These are phyloP conservation scores for Ocimum tenuiflorum DNA, from an alignment of 257 asterid genomes.

Conservation along the genomic window DNA sequence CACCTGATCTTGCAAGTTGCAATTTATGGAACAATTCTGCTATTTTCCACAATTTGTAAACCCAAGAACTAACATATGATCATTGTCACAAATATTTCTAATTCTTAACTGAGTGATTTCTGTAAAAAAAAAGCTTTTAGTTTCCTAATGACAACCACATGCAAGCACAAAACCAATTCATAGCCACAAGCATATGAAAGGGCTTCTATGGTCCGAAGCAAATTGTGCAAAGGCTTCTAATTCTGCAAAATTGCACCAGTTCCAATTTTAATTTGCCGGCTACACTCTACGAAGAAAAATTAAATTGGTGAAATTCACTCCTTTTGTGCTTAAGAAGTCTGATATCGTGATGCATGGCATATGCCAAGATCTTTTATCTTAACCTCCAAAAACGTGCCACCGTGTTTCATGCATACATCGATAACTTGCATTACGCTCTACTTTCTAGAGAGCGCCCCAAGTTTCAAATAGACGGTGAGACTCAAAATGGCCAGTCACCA, in stretches of 20 bases:
- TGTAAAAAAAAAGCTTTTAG: background rate
- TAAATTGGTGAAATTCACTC: background rate
- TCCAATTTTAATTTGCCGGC: too few relatives aligned
- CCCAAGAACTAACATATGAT: background rate
- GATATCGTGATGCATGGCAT: conserved; percentile 2
- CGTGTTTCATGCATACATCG: background rate
- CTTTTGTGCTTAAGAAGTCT: conserved; percentile 13
- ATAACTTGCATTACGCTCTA: conserved; percentile 15
- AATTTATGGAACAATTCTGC: background rate
- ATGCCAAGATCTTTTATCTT: conserved; percentile 5
- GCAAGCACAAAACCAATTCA: background rate
- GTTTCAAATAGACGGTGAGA: conserved; percentile 43
- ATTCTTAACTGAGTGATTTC: background rate
- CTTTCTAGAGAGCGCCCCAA: conserved; percentile 55
- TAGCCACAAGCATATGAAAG: too few relatives aligned
- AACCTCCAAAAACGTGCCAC: background rate
- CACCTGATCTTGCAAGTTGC: background rate
- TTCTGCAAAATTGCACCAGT: too few relatives aligned
- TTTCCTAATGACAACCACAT: conserved; percentile 1
- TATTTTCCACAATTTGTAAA: background rate
- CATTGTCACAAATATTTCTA: background rate
- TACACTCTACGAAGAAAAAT: background rate
- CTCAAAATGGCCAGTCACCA: conserved; percentile 31
- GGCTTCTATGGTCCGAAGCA: too few relatives aligned
- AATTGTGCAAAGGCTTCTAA: too few relatives aligned